These are phyloP conservation scores for Danielia oregonensis DNA, from an alignment of 805 yeast species.

Conservation along the genomic window DNA sequence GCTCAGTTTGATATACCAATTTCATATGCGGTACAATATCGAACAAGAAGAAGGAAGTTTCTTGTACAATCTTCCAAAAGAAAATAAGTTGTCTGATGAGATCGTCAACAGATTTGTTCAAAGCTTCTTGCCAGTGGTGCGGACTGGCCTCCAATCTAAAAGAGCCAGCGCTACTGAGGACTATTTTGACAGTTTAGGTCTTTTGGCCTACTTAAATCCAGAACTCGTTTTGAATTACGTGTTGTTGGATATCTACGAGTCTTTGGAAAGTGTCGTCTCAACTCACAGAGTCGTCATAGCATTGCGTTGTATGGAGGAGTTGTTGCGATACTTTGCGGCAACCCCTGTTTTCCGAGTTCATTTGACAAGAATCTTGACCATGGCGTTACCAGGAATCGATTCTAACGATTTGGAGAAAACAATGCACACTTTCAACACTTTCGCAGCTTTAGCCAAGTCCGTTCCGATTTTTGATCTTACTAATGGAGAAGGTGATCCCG, in stretches of 20 bases:
- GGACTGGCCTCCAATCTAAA: constrained; percentile 78
- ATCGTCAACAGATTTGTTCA: constrained; percentile 42
- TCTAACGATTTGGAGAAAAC: constrained; percentile 81
- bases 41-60: constrained; percentile 41
- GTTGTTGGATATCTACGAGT: constrained; percentile 71
- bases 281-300: constrained; percentile 79
- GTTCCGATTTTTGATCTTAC: constrained; percentile 68
- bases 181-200: constrained; percentile 55
- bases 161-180: constrained; percentile 50
- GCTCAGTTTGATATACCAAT: constrained; percentile 54
- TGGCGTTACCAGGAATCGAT: constrained; percentile 79
- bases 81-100: constrained; percentile 33
- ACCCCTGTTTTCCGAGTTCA: constrained; percentile 71
- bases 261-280: constrained; percentile 64
- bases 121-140: constrained; percentile 52
- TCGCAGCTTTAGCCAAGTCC: constrained; percentile 66
- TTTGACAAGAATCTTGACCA: constrained; percentile 64
- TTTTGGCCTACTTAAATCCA: constrained; percentile 64
- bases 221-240: constrained; percentile 48
- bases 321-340: constrained; percentile 63
- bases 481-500: constrained; percentile 37
- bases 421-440: constrained; percentile 58
- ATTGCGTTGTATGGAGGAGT: constrained; percentile 58
- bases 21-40: constrained; percentile 52
- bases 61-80: constrained; percentile 22